phyloP scores from a whole-genome alignment of 768 basidiomycete species.

The Lentinula sp. region DNA sequence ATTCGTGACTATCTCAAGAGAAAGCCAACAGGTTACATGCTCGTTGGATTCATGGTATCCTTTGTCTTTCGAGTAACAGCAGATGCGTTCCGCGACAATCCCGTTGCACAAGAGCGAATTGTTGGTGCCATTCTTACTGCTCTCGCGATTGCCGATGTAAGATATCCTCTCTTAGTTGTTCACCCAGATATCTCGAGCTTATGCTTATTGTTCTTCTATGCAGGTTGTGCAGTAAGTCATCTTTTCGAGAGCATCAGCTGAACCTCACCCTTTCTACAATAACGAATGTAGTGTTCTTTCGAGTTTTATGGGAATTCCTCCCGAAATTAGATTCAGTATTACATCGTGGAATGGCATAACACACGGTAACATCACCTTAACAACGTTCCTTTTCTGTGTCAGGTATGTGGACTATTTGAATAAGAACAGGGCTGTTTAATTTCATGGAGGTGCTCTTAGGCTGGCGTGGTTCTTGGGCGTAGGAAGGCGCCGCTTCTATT shows the following conservation, averaged over 20 bases:
- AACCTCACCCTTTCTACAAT: not conserved
- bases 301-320: slow-evolving; percentile 54
- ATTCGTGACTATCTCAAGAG: no score
- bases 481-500: slow-evolving; percentile 38
- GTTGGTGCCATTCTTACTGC: slow-evolving; percentile 57
- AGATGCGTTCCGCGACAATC: slow-evolving; percentile 51
- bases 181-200: no score
- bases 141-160: slow-evolving; percentile 65
- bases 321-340: slow-evolving; percentile 42
- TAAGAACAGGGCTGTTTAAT: no score
- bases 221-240: slow-evolving; percentile 57
- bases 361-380: slow-evolving; percentile 71
- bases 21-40: slow-evolving; percentile 43
- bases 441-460: slow-evolving; percentile 19
- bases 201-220: not conserved
- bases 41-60: slow-evolving; percentile 56
- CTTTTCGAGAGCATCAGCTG: not conserved
- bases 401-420: slow-evolving; percentile 34
- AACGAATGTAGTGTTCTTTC: slow-evolving; percentile 40
- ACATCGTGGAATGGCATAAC: slow-evolving; percentile 64
- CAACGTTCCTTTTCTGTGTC: slow-evolving; percentile 45
- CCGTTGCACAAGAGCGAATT: slow-evolving; percentile 60
- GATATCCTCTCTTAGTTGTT: slow-evolving; percentile 14
- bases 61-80: slow-evolving; percentile 62
- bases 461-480: slow-evolving; percentile 52